phyloP scores from a whole-genome alignment of 352 stramenopile species.

The Pythium dissimile region DNA sequence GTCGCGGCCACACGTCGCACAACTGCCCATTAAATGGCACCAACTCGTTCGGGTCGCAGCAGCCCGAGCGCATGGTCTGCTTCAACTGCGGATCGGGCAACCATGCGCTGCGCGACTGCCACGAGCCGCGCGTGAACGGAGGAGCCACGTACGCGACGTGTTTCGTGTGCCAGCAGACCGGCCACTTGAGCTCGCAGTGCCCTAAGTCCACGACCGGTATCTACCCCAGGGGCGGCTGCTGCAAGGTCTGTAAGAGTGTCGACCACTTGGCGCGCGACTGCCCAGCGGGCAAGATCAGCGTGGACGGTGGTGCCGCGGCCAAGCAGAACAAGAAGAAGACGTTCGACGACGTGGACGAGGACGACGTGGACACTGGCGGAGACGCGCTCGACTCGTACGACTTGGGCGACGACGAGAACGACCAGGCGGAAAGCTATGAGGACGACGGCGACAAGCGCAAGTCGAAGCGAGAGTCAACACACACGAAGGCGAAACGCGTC shows the following conservation, averaged over 20 bases:
- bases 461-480: slow-evolving; percentile 9
- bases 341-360: slow-evolving; percentile 63
- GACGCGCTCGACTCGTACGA: slow-evolving; percentile 55
- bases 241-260: slow-evolving; percentile 84
- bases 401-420: slow-evolving; percentile 30
- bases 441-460: slow-evolving; percentile 25
- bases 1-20: slow-evolving; percentile 76
- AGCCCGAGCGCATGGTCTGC: slow-evolving; percentile 50
- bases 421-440: slow-evolving; percentile 25
- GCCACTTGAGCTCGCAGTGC: slow-evolving; percentile 85
- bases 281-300: slow-evolving; percentile 62
- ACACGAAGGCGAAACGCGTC: slow-evolving; percentile 16
- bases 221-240: slow-evolving; percentile 88
- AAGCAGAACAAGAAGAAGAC: slow-evolving; percentile 79
- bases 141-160: slow-evolving; percentile 76
- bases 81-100: slow-evolving; percentile 83
- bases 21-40: slow-evolving; percentile 54
- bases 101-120: slow-evolving; percentile 76
- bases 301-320: slow-evolving; percentile 45
- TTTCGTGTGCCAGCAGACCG: slow-evolving; percentile 85
- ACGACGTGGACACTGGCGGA: slow-evolving; percentile 37
- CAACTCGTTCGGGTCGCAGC: slow-evolving; percentile 9
- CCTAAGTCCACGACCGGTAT: slow-evolving; percentile 84
- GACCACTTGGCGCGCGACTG: slow-evolving; percentile 84
- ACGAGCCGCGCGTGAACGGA: slow-evolving; percentile 52